Evolutionary conservation across 2,329 filamentous ascomycete genomes (phyloP).

Genomic region (Paraphoma chrysanthemicola): DNA sequence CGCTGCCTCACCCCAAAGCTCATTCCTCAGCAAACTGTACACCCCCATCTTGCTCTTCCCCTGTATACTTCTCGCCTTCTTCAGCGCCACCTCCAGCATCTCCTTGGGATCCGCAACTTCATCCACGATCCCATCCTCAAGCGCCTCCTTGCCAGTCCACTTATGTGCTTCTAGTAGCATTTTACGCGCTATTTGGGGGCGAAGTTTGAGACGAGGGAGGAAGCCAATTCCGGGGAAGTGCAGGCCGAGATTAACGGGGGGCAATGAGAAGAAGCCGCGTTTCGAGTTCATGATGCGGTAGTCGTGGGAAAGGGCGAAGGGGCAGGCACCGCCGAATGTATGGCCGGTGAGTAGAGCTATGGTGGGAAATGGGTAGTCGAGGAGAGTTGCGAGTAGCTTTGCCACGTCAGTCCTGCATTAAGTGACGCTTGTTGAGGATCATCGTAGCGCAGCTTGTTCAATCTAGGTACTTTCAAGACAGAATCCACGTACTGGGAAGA

Average conservation of each 20-base stretch:
- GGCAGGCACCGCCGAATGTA: slow-evolving; percentile 58
- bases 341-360: slow-evolving; percentile 58
- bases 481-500: slow-evolving; percentile 53
- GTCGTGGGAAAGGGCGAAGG: slow-evolving; percentile 56
- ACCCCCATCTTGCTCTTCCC: slow-evolving; percentile 57
- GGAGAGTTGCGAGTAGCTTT: slow-evolving; percentile 53
- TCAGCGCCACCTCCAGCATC: slow-evolving; percentile 58
- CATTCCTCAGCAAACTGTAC: slow-evolving; percentile 59
- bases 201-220: slow-evolving; percentile 60
- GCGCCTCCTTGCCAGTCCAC: slow-evolving; percentile 61
- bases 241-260: slow-evolving; percentile 62
- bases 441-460: no score
- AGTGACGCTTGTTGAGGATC: no score
- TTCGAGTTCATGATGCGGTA: slow-evolving; percentile 52
- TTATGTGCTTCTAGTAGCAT: slow-evolving; percentile 64
- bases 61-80: slow-evolving; percentile 53
- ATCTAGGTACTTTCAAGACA: no score
- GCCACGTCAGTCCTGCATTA: slow-evolving; percentile 1
- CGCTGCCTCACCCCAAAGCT: slow-evolving; percentile 62
- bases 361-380: slow-evolving; percentile 59
- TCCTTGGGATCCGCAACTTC: slow-evolving; percentile 53
- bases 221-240: slow-evolving; percentile 64
- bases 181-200: slow-evolving; percentile 59
- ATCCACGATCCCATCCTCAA: slow-evolving; percentile 62
- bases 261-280: slow-evolving; percentile 48